Evolutionary conservation across 225 moss, liverwort and hornwort species (phyloP).

Genomic region (Thuidium tamariscinum): DNA sequence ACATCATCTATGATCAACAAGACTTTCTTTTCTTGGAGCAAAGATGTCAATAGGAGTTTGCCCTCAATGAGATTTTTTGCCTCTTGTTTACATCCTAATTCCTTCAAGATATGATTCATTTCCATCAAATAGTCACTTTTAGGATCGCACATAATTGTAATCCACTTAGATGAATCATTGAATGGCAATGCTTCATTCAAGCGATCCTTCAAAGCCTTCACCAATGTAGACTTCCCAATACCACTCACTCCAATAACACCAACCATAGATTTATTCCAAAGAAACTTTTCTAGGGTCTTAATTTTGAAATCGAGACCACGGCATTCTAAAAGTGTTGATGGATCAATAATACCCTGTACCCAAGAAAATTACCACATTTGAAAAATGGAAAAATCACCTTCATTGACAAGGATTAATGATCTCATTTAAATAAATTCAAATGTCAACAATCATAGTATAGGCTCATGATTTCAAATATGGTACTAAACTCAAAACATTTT

Average conservation of each 20-base stretch:
- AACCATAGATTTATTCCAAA: not conserved
- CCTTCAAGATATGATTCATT: not conserved
- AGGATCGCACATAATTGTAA: not conserved
- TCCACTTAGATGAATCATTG: not conserved
- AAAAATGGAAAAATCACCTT: too few relatives aligned
- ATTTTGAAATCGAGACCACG: not conserved
- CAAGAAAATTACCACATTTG: not conserved
- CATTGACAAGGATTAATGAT: not conserved
- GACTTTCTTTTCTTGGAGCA: not conserved
- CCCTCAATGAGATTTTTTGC: rapidly evolving
- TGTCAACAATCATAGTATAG: not conserved
- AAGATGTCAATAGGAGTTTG: not conserved
- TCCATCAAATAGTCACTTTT: not conserved
- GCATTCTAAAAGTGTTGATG: not conserved
- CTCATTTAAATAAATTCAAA: not conserved
- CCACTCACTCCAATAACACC: not conserved
- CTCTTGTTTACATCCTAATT: not conserved
- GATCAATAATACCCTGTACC: not conserved
- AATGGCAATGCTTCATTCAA: not conserved
- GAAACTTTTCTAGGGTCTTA: not conserved
- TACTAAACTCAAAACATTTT: not conserved
- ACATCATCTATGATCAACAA: not conserved
- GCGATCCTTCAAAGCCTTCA: not conserved
- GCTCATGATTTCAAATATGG: rapidly evolving
- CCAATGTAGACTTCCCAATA: not conserved